Evolutionary conservation across 495 filamentous ascomycete species (phyloP), one percentile per base, ranked within the genome.

Genomic region (Amorphotheca resinae): DNA sequence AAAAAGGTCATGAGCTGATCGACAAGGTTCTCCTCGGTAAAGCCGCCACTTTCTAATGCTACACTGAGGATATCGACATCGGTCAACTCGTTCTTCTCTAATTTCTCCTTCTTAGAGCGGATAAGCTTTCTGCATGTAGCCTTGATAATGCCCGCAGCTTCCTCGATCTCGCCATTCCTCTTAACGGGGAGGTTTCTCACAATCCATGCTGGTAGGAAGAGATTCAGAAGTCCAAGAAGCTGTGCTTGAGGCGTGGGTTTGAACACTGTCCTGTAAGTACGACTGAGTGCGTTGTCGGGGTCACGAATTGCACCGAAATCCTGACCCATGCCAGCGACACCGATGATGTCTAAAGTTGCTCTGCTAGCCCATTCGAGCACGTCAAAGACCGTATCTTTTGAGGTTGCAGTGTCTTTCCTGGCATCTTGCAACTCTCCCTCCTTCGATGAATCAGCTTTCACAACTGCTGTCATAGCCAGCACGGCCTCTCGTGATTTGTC

Each of bases 1-100:
- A 95, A 76, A 66, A 95, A 95, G 2, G 88, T 95, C 87, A 95
- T 93, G 57, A 91, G 72, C 56, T 95, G 88, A 56, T 95, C 84
- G 31, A 85, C 68, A 18, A 95, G 77, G 40, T 84, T 79, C 23
- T 87, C 82, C 38, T 89, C 83, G 21, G 66, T 70, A 58, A 93
- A 93, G 18, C 72, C 74, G 30, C 80, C 84, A 16, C 76, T 82
- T 44, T 82, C 71, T 18, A 94, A 59, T 16, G 88, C 87, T 0
- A 91, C 79, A 5, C 82, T 85, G 41, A 95, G 67, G 44, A 95
- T 93, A 53, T 95, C 88, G 14, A 77, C 54, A 21, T 77, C 81
- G 2, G 52, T 48, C 4, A 59, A 47, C 44, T 80, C 67, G 38
- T 67, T 68, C 9, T 56, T 59, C 26, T 69, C 67, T 21, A 82